Evolutionary conservation across 176 grass and related monocot genomes (phyloP).

Genomic region (Ensete glaucum): DNA sequence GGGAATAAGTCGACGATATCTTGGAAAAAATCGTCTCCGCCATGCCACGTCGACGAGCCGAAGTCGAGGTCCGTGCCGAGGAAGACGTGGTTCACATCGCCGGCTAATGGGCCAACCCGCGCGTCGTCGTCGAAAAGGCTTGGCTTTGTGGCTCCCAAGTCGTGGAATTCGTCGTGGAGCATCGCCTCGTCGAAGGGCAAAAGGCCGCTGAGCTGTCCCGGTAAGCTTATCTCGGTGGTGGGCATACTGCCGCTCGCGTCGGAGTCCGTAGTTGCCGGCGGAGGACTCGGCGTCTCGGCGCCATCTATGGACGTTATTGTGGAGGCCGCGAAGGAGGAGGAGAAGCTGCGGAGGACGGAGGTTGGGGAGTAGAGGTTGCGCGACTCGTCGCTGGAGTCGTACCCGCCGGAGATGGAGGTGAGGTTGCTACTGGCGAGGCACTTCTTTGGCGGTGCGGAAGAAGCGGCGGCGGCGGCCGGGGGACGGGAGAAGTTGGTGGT

Average conservation of each 20-base stretch:
- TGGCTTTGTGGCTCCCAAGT: slow-evolving; percentile 38
- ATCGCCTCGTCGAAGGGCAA: slow-evolving; percentile 27
- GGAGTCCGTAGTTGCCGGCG: not conserved
- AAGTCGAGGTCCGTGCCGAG: slow-evolving; percentile 10
- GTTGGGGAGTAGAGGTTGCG: slow-evolving; percentile 51
- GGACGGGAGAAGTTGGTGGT: slow-evolving; percentile 60
- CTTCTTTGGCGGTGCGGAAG: slow-evolving; percentile 11
- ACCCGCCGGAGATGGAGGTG: slow-evolving; percentile 30
- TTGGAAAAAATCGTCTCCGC: slow-evolving; percentile 65
- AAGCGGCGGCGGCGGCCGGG: not conserved
- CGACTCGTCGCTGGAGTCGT: slow-evolving; percentile 76
- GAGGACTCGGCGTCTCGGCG: not conserved
- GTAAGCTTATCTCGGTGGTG: not conserved
- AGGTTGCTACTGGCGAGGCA: slow-evolving; percentile 24
- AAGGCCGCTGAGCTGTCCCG: not conserved
- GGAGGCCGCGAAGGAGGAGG: slow-evolving; percentile 10
- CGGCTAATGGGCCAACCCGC: slow-evolving; percentile 22
- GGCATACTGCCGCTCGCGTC: slow-evolving; percentile 15
- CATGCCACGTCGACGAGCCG: slow-evolving; percentile 16
- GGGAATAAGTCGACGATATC: slow-evolving; percentile 89
- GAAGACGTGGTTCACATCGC: not conserved
- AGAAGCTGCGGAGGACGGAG: slow-evolving; percentile 60
- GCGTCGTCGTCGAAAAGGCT: slow-evolving; percentile 15
- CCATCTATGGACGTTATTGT: not conserved
- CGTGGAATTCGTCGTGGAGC: slow-evolving; percentile 48